Evolutionary conservation across 2,329 filamentous ascomycete genomes (phyloP), one percentile per base, ranked within the genome.

Genomic region (Zymoseptoria crescenta): DNA sequence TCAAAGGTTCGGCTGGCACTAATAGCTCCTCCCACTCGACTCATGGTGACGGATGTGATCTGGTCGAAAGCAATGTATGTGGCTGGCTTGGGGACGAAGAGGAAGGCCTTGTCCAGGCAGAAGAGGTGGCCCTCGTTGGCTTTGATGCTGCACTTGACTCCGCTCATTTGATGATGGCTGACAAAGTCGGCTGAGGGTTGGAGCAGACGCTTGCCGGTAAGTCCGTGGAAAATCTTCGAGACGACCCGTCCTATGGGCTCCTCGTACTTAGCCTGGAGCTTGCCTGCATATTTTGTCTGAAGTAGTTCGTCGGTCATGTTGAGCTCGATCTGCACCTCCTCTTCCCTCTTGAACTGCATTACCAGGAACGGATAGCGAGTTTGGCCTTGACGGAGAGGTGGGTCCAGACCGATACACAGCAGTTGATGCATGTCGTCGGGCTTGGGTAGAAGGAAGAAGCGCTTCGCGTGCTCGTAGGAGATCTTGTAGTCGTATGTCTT

Each of bases 401-500:
- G 94, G 70, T 99, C 94, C 41, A 99, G 81, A 56, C 95, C 94
- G 65, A 99, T 87, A 64, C 91, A 93, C 65, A 99, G 90, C 79
- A 99, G 88, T 66, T 89, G 92, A 73, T 99, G 94, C 68, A 94
- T 85, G 67, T 99, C 94, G 74, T 99, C 94, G n/a, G 94, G 94
- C 78, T 99, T 99, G 53, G 94, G 94, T 5, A 99, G 85, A 29
- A 97, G 84, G 86, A 99, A 96, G 74, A 97, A 97, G 75, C 97
- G 97, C 81, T 99, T 99, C 77, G 97, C 91, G 54, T 87, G 86
- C 59, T 96, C 90, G 76, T 96, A 99, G 74, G 96, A 91, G 66
- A 99, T 97, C 83, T 99, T 99, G 85, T 99, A 99, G 79, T 99
- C 95, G 80, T 99, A 99, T 24, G 94, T 99, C 79, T 99, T 99